Evolutionary conservation across 352 stramenopile species (phyloP), one percentile per base, ranked within the genome.

Genomic region (Phytophthora boehmeriae): DNA sequence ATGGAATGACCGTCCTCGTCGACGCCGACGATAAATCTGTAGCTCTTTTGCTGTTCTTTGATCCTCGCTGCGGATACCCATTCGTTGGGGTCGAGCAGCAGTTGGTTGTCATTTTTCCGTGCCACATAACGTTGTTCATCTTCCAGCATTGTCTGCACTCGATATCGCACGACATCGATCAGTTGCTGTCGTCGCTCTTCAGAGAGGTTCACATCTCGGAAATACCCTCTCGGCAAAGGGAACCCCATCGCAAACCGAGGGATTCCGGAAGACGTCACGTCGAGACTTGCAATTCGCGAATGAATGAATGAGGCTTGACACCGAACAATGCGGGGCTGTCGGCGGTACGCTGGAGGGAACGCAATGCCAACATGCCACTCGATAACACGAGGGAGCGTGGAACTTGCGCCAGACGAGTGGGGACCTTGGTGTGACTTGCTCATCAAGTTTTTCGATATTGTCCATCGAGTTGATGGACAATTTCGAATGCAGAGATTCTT

Each of bases 1-100:
- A 47, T 51, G 58, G 19, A 76, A 45, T 17, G 68, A 67, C 1
- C 68, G 68, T 11, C 58, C 68, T 41, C 68, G 38, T 41, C 42
- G 44, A 17, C 69, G 64, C 0, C 75, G 73, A 11, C 75, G 77
- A 43, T 76, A 88, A 44, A 86, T 70, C 17, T 80, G 75, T 43
- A 89, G 52, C 2, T 47, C 54, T 10, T 73, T 66, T 30, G n/a
- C n/a, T 73, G 58, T 8, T 44, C 60, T 27, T 72, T 74, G n/a
- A 77, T 57, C 56, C 36, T 68, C 50, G 36, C 38, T 17, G 19
- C 22, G 20, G 69, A 52, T 38, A 80, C 80, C 80, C 80, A 89
- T 48, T 88, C 73, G 3, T 41, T 47, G 4, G 57, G 43, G 59
- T 86, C 66, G 8, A 87, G 54, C 2, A 76, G 61, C 6, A 58